phyloP scores from a whole-genome alignment of 805 yeast genomes.

The Candida endomychidarum region DNA sequence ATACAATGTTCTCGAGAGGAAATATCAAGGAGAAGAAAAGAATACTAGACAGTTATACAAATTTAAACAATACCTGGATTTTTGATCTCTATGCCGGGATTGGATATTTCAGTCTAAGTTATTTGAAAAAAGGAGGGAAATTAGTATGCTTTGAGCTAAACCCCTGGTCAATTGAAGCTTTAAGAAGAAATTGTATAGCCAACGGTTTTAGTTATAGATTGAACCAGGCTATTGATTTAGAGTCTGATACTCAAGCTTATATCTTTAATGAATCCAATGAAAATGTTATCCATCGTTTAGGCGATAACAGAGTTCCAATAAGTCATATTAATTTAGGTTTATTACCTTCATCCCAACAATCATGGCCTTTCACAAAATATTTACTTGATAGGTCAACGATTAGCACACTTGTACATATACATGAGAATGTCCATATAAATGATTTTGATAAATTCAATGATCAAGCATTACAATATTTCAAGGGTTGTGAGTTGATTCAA shows the following conservation, averaged over 20 bases:
- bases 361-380: constrained; percentile 53
- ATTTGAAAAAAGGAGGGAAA: constrained; percentile 53
- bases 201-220: constrained; percentile 46
- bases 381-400: constrained; percentile 10
- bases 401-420: constrained; percentile 55
- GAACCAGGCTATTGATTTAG: constrained; percentile 29
- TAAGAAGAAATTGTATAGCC: constrained; percentile 50
- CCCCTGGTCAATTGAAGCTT: constrained; percentile 80
- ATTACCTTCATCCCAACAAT: constrained; percentile 64
- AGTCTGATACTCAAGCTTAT: constrained; percentile 34
- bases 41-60: constrained; percentile 44
- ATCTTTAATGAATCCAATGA: constrained; percentile 68
- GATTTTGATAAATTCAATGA: constrained; percentile 36
- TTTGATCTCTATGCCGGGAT: constrained; percentile 82
- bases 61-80: constrained; percentile 43
- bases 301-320: constrained; percentile 20
- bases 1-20: constrained; percentile 87
- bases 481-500: background rate
- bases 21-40: constrained; percentile 79
- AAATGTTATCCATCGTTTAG: constrained; percentile 43
- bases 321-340: constrained; percentile 76
- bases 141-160: constrained; percentile 81
- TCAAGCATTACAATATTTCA: constrained; percentile 10
- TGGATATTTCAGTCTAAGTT: constrained; percentile 78
- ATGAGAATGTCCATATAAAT: constrained; percentile 62